Percentiles rank a stretch among this genome's conserved stretches.
Conservation (phyloP, 306 rosid species). For the Carpinus fangiana region DNA sequence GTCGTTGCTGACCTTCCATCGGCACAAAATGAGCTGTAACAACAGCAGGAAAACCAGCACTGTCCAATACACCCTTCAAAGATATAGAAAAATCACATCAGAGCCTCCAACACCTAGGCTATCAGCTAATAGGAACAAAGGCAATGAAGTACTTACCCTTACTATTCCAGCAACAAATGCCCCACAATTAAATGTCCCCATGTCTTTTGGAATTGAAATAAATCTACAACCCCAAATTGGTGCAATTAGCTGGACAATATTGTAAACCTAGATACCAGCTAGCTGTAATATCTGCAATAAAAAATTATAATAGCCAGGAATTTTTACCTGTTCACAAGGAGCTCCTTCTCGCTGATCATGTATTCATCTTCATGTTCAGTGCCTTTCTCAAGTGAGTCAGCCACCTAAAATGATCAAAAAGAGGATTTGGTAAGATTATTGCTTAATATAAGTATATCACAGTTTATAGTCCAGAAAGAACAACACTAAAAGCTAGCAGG, state of each 20-base stretch:
- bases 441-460: slow-evolving; percentile 5
- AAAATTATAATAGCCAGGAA: background rate
- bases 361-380: slow-evolving; percentile 99
- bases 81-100: slow-evolving; percentile 29
- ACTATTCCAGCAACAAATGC: slow-evolving; percentile 99
- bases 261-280: slow-evolving; percentile 4
- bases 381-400: slow-evolving; percentile 98
- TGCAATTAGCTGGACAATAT: slow-evolving; percentile 26
- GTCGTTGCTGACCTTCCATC: slow-evolving; percentile 94
- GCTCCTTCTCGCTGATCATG: slow-evolving; percentile 98
- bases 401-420: slow-evolving; percentile 58
- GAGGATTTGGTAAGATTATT: slow-evolving; percentile 16
- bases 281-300: slow-evolving; percentile 4
- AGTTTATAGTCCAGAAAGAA: background rate
- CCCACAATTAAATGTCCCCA: slow-evolving; percentile 98
- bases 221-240: slow-evolving; percentile 53
- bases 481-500: background rate
- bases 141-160: slow-evolving; percentile 52
- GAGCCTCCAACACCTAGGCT: slow-evolving; percentile 28
- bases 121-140: slow-evolving; percentile 11
- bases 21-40: slow-evolving; percentile 99
- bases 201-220: slow-evolving; percentile 96
- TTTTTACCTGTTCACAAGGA: slow-evolving; percentile 85
- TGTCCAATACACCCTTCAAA: slow-evolving; percentile 81
- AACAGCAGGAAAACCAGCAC: slow-evolving; percentile 97